A percentile compares a stretch with the other conserved stretches of the same genome.
These are phyloP conservation scores for Adansonia grandidieri DNA, from an alignment of 441 rosid species.

Conservation along the genomic window DNA sequence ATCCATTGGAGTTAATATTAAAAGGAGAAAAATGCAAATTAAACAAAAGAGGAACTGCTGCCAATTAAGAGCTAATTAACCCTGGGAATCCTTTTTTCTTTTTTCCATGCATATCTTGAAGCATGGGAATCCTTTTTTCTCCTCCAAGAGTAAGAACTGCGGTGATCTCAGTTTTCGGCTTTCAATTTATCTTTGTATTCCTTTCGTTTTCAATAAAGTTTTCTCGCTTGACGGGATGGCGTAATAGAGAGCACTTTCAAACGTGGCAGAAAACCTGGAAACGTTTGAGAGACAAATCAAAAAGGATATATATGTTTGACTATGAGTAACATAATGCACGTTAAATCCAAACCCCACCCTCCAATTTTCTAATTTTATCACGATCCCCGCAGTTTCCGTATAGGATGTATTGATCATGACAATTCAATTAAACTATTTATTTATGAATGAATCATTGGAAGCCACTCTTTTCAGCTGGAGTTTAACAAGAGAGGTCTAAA, in stretches of 20 bases:
- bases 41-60: too few relatives aligned
- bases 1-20: too few relatives aligned
- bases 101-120: too few relatives aligned
- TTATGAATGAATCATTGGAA: background rate
- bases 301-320: background rate
- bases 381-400: background rate
- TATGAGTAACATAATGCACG: background rate
- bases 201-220: background rate
- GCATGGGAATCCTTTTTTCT: too few relatives aligned
- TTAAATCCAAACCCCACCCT: background rate
- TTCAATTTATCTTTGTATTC: background rate
- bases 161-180: background rate
- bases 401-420: background rate
- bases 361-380: background rate
- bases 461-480: background rate
- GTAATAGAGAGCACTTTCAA: background rate
- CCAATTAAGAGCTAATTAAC: too few relatives aligned
- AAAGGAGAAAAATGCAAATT: too few relatives aligned
- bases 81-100: too few relatives aligned
- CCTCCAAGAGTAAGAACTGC: background rate
- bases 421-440: background rate
- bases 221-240: background rate
- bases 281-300: background rate
- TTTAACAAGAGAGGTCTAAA: too few relatives aligned
- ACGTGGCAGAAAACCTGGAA: constrained; percentile 4